Base-by-base conservation (phyloP, 2,329 filamentous ascomycete species). In the Venturia pyrina region DNA sequence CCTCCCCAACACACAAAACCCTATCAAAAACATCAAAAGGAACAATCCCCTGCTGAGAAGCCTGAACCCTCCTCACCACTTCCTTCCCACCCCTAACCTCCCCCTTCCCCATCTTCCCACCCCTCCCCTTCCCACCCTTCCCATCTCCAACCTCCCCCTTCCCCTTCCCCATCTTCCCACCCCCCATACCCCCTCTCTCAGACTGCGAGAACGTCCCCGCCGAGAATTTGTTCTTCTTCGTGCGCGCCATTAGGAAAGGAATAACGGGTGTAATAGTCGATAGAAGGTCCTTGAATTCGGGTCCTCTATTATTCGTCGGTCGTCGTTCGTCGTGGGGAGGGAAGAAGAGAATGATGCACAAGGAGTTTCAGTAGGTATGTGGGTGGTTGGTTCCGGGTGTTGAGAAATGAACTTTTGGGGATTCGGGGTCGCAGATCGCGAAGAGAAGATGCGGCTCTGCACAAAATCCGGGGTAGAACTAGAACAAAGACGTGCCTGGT, bases 1-100 rank as follows among this genome's bases (percentile, higher is more conserved):
- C 53, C 50, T 66, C 64, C n/a, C 64, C 64, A 40, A 66, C 64
- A 34, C 65, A 41, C 13, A 66, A 40, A 64, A 66, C 56, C 28
- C 64, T 6, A 21, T 66, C 59, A 43, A 40, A 63, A 24, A 63
- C 57, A 50, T 63, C 64, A 53, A 62, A 66, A 5, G 65, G 65
- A 17, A 64, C 57, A 40, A 48, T 13, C 11, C 37, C 19, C 53
- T 28, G 28, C 53, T 59, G 53, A 59, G 28, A 34, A 34, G 53
- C 53, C 53, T 59, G 53, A 59, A 59, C 53, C 53, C 10, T 59
- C 53, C 15, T 59, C 53, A 1, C 53, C 19, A 40, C 28, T 32
- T 8, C 17, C 17, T 8, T 10, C 15, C 15, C 53, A 7, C 53
- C 32, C 53, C 37, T 59, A 15, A 15, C n/a, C 19, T 13, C 28